phyloP scores from a whole-genome alignment of 345 rosid genomes.

The Arabidopsis thaliana region TAIR10.1 NC_003076.8:364001-364500 shows the following conservation, averaged over 20 bases:
- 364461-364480: background rate
- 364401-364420: conserved; percentile 51
- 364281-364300: conserved; percentile 26
- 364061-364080: conserved; percentile 6
- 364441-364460: background rate
- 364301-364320: conserved; percentile 17
- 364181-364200: conserved; percentile 83
- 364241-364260: conserved; percentile 72
- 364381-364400: conserved; percentile 63
- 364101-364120: background rate
- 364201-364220: conserved; percentile 84
- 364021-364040: conserved; percentile 55
- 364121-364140: conserved; percentile 57
- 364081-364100: background rate
- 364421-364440: conserved; percentile 36
- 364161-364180: conserved; percentile 83
- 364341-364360: conserved; percentile 57
- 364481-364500: background rate
- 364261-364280: conserved; percentile 85
- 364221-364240: conserved; percentile 82
- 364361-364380: conserved; percentile 81
- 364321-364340: background rate
- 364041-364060: conserved; percentile 57
- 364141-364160: conserved; percentile 92
- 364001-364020: conserved; percentile 55